phyloP scores from a whole-genome alignment of 345 rosid species.

The Salix udensis region DNA sequence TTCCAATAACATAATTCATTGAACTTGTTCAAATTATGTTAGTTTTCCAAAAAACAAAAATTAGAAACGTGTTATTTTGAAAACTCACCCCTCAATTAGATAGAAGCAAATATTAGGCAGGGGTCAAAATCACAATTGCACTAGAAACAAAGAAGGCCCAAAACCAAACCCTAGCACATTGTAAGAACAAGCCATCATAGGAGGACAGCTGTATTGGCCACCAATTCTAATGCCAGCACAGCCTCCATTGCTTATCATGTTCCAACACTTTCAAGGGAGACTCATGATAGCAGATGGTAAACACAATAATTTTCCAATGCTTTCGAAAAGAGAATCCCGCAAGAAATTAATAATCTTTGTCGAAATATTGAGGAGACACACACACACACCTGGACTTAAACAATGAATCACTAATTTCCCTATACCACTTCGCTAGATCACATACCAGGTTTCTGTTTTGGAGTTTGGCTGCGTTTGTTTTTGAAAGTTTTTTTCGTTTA shows the following conservation, averaged over 20 bases:
- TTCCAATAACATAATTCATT: too few species aligned
- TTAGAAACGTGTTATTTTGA: too few species aligned
- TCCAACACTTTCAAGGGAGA: background rate
- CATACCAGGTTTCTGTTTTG: too few species aligned
- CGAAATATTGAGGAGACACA: too few species aligned
- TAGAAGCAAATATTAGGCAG: too few species aligned
- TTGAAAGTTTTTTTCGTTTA: too few species aligned
- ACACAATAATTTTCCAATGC: background rate
- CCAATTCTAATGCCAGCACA: background rate
- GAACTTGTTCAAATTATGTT: too few species aligned
- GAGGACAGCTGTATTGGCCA: background rate
- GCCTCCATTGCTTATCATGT: background rate
- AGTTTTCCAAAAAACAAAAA: too few species aligned
- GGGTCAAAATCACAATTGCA: background rate
- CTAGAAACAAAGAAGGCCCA: background rate
- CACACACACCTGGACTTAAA: too few species aligned
- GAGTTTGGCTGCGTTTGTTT: rapidly evolving
- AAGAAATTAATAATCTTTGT: background rate
- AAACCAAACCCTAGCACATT: background rate
- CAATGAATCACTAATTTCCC: background rate
- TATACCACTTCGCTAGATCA: background rate
- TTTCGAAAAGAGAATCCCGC: background rate
- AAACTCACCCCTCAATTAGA: too few species aligned
- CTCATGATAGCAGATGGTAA: background rate
- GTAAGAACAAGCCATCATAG: background rate